These are phyloP conservation scores for Pyrus pyrifolia DNA, from an alignment of 306 rosid genomes.

Conservation along the genomic window DNA sequence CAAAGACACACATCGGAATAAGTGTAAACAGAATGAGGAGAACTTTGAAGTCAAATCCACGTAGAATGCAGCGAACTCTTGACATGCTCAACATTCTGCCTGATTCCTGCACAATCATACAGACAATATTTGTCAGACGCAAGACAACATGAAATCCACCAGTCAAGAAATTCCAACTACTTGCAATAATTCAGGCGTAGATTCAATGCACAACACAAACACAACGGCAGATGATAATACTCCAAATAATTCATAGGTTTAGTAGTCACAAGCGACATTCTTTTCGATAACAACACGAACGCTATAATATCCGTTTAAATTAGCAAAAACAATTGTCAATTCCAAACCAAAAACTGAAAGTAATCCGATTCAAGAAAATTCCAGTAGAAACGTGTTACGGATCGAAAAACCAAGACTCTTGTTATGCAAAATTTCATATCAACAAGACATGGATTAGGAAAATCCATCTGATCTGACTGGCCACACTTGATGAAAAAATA, in stretches of 20 bases:
- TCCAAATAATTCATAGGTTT: background rate
- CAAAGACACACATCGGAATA: conserved; percentile 61
- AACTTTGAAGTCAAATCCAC: conserved; percentile 79
- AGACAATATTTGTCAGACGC: background rate
- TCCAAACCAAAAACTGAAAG: background rate
- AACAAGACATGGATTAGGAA: background rate
- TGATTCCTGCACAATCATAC: conserved; percentile 57
- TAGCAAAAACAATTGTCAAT: background rate
- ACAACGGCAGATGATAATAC: background rate
- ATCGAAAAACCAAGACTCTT: background rate
- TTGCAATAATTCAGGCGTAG: background rate
- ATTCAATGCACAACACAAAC: background rate
- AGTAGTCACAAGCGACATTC: too few species aligned
- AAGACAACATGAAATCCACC: conserved; percentile 2
- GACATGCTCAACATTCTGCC: conserved; percentile 66
- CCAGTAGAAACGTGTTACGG: background rate
- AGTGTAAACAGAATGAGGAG: conserved; percentile 64
- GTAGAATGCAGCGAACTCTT: conserved; percentile 84
- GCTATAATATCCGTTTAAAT: background rate
- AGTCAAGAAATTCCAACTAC: background rate
- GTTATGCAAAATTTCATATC: background rate
- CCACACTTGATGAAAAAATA: background rate
- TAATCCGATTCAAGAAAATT: background rate
- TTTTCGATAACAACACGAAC: background rate
- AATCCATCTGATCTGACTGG: background rate